Conservation (phyloP, 2,329 filamentous ascomycete genomes). For the Paracamarosporium sp. region DNA sequence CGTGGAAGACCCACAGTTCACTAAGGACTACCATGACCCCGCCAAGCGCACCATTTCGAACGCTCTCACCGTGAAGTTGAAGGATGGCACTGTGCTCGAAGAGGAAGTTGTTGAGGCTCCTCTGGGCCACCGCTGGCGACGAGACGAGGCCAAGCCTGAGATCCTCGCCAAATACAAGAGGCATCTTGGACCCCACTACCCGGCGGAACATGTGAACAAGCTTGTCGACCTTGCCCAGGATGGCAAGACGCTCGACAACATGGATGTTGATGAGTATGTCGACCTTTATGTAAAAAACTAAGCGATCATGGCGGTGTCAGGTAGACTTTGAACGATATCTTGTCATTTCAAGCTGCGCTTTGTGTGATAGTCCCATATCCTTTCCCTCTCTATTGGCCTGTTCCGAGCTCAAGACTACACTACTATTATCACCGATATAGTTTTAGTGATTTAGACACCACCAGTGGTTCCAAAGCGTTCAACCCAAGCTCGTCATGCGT, state of each 20-base stretch:
- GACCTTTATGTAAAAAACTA: conserved; percentile 75
- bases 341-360: background rate
- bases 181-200: conserved; percentile 85
- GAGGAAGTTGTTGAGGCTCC: conserved; percentile 95
- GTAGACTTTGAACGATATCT: conserved; percentile 26
- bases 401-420: no score
- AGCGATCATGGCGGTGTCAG: conserved; percentile 20
- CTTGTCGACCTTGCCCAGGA: conserved; percentile 82
- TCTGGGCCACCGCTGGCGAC: conserved; percentile 86
- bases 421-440: no score
- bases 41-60: conserved; percentile 95
- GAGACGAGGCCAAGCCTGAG: conserved; percentile 97
- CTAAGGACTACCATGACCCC: conserved; percentile 93
- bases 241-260: conserved; percentile 74
- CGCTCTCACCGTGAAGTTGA: conserved; percentile 90
- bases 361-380: background rate
- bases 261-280: conserved; percentile 91
- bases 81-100: conserved; percentile 89
- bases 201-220: conserved; percentile 77
- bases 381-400: background rate
- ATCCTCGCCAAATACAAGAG: conserved; percentile 95
- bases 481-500: no score
- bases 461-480: no score
- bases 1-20: conserved; percentile 95
- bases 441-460: no score